phyloP scores from a whole-genome alignment of 2,329 filamentous ascomycete species.

The Hypoxylon sp. region DNA sequence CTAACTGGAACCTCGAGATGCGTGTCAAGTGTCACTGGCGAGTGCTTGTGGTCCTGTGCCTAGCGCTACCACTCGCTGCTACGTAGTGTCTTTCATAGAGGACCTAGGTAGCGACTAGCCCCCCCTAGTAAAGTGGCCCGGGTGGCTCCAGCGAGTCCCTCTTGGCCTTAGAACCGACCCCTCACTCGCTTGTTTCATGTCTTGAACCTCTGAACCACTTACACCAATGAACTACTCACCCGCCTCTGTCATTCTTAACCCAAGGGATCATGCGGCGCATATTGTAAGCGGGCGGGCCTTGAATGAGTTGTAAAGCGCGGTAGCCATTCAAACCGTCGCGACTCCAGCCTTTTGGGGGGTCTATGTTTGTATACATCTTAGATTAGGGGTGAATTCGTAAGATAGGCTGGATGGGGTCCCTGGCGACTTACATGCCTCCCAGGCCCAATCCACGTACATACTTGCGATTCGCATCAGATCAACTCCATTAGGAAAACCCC shows the following conservation, averaged over 20 bases:
- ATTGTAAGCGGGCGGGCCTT: constrained; percentile 48
- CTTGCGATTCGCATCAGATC: constrained; percentile 40
- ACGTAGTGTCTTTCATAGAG: constrained; percentile 28
- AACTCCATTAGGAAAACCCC: constrained; percentile 35
- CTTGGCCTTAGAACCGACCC: constrained; percentile 46
- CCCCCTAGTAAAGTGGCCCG: constrained; percentile 30
- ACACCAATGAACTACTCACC: constrained; percentile 50
- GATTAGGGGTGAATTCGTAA: constrained; percentile 43
- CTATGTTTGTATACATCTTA: constrained; percentile 44
- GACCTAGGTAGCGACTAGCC: constrained; percentile 25
- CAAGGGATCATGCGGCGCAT: constrained; percentile 51
- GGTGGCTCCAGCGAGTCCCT: constrained; percentile 37
- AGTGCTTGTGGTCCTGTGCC: constrained; percentile 26
- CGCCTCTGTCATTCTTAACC: constrained; percentile 48
- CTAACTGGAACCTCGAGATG: constrained; percentile 41
- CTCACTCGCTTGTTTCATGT: constrained; percentile 54
- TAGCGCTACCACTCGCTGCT: constrained; percentile 27
- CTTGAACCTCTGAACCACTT: constrained; percentile 46
- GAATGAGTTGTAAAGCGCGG: constrained; percentile 42
- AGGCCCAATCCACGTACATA: constrained; percentile 18
- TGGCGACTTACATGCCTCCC: constrained; percentile 22
- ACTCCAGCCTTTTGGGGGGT: constrained; percentile 49
- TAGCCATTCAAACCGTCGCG: constrained; percentile 50
- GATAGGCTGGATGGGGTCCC: constrained; percentile 39
- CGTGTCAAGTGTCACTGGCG: constrained; percentile 33